Evolutionary conservation across 2,329 filamentous ascomycete species (phyloP).

Genomic region (Cryphonectria japonica): DNA sequence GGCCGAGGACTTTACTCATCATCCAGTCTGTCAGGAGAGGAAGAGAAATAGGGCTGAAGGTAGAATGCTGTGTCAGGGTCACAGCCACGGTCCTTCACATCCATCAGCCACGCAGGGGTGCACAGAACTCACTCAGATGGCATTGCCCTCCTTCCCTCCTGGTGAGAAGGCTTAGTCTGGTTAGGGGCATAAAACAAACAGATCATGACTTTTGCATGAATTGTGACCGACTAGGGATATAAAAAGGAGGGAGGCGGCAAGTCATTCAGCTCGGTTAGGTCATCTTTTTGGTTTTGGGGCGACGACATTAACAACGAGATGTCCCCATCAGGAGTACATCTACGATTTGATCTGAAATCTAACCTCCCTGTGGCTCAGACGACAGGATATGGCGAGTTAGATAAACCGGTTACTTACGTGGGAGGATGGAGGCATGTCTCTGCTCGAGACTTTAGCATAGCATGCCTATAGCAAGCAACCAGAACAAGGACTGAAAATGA

Average conservation of each 20-base stretch:
- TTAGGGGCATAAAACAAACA: neutral
- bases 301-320: neutral
- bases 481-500: too few relatives aligned
- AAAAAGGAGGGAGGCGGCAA: too few relatives aligned
- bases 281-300: neutral
- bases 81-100: neutral
- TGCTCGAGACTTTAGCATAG: too few relatives aligned
- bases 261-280: neutral
- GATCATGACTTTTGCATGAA: neutral
- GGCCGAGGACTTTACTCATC: too few relatives aligned
- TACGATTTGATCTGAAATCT: neutral
- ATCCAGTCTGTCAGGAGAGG: too few relatives aligned
- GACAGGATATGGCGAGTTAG: neutral
- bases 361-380: neutral
- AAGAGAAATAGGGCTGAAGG: too few relatives aligned
- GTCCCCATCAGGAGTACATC: neutral
- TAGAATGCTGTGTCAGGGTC: neutral
- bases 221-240: too few relatives aligned
- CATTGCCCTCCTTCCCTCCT: neutral
- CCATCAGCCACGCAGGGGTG: neutral
- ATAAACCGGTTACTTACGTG: too few relatives aligned
- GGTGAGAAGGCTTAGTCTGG: too few relatives aligned
- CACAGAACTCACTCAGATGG: neutral
- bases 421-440: too few relatives aligned
- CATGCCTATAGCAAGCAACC: too few relatives aligned